Percentiles rank a stretch among this genome's conserved stretches.
phyloP scores from a whole-genome alignment of 345 rosid genomes.

The Eucalyptus regnans region DNA sequence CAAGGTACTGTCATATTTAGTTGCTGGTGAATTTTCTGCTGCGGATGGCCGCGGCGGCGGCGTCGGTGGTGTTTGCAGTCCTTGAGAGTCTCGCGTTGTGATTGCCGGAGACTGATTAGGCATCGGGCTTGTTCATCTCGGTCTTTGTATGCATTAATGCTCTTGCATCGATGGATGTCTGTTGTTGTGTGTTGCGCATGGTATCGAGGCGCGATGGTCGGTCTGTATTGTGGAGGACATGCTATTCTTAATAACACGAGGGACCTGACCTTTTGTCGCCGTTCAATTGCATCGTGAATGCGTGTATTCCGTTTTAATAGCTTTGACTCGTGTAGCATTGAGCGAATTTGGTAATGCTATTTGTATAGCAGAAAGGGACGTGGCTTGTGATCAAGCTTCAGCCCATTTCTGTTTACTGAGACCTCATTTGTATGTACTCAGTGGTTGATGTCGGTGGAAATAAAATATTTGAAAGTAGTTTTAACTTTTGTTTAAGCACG shows the following conservation, averaged over 20 bases:
- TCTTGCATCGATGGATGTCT: neutral
- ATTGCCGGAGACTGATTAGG: neutral
- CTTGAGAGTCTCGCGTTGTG: neutral
- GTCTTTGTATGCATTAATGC: neutral
- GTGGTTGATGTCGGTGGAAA: neutral
- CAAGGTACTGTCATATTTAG: conserved; percentile 37
- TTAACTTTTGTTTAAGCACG: neutral
- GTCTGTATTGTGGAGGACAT: neutral
- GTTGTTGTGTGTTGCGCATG: neutral
- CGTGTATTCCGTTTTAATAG: neutral
- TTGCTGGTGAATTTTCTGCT: neutral
- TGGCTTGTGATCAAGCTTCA: neutral
- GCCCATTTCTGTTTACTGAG: neutral
- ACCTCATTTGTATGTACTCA: neutral
- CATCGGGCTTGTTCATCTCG: neutral
- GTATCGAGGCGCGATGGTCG: neutral
- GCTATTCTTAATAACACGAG: neutral
- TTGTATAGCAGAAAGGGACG: neutral
- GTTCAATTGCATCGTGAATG: neutral
- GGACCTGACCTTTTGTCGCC: neutral
- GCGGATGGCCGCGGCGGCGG: neutral
- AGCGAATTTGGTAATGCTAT: neutral
- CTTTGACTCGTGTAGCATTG: neutral
- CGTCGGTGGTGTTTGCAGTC: neutral
- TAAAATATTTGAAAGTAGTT: neutral